phyloP scores from a whole-genome alignment of 108 stramenopile species.

The Nannochloropsis gaditana region DNA sequence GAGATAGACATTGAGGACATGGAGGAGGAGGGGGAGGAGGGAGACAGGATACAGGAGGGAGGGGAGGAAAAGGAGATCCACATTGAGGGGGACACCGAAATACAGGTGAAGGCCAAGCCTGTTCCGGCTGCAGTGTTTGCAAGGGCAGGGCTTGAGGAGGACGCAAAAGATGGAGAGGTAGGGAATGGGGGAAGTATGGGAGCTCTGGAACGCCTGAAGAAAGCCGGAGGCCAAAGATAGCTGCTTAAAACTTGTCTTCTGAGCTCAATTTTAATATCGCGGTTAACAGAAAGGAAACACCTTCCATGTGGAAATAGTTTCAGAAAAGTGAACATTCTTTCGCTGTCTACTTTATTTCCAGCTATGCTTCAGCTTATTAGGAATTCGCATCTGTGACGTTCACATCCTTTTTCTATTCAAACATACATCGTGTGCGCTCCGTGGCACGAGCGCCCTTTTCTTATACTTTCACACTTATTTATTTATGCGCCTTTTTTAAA shows the following conservation, averaged over 20 bases:
- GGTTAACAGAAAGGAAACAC: not conserved
- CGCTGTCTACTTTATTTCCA: too few relatives aligned
- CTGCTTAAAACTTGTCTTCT: not conserved
- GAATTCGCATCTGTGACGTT: not conserved
- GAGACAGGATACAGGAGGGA: not conserved
- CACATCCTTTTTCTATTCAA: not conserved
- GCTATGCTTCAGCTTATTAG: too few relatives aligned
- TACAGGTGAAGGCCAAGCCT: not conserved
- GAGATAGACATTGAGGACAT: conserved; percentile 42
- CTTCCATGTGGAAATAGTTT: not conserved
- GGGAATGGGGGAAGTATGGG: not conserved
- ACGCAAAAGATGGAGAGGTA: not conserved
- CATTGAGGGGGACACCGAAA: not conserved
- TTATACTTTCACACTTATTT: too few relatives aligned
- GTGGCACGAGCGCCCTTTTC: too few relatives aligned
- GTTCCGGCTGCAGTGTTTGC: not conserved
- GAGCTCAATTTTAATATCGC: not conserved
- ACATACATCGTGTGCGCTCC: too few relatives aligned
- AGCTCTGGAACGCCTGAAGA: not conserved
- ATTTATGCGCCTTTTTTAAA: too few relatives aligned
- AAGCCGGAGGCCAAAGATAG: not conserved
- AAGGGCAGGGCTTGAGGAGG: not conserved
- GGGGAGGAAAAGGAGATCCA: not conserved
- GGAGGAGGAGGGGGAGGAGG: not conserved
- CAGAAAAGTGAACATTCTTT: not conserved